Evolutionary conservation across 2,329 filamentous ascomycete species (phyloP), one percentile per base, ranked within the genome.

Genomic region (Ophiosphaerella korrae): DNA sequence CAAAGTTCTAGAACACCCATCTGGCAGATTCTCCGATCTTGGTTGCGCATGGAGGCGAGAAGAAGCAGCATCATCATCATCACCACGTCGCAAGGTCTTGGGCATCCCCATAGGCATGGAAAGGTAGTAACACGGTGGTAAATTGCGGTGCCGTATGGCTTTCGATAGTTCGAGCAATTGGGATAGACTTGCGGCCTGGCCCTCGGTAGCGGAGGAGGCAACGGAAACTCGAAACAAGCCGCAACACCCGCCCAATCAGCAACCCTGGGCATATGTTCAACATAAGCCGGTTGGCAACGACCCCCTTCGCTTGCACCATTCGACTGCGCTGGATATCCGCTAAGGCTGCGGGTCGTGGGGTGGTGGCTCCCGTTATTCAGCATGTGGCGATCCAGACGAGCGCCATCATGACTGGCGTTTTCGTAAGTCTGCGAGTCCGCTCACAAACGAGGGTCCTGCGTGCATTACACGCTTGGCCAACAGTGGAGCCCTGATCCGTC

Each of bases 311-410:
- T 35, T 46, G 32, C 29, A 12, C 18, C 35, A 16, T 38, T 36
- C 21, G 40, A 42, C n/a, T 23, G 37, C 38, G 13, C 16, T 44
- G 24, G 35, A 34, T 26, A 35, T 23, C 44, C 49, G 49, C 49
- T 43, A 40, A 39, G 35, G 49, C 42, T 50, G 48, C 42, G 42
- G 41, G 26, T 39, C 34, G 34, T n/a, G 34, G 43, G 33, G 33
- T 21, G 18, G 44, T 21, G 34, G 44, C 50, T 41, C 44, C 23
- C 44, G 32, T 45, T 14, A 47, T 18, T 40, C 33, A 41, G 32
- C 45, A 41, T 40, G 48, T 49, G 51, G 49, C 47, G 53, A 50
- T 52, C 54, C 45, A 57, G 54, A 48, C 40, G 36, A 49, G 40
- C 52, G 50, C 54, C 52, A 57, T 52, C 14, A 31, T 23, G 24